phyloP scores from a whole-genome alignment of 2,329 filamentous ascomycete genomes.

The Penicillium psychrosexuale region DNA sequence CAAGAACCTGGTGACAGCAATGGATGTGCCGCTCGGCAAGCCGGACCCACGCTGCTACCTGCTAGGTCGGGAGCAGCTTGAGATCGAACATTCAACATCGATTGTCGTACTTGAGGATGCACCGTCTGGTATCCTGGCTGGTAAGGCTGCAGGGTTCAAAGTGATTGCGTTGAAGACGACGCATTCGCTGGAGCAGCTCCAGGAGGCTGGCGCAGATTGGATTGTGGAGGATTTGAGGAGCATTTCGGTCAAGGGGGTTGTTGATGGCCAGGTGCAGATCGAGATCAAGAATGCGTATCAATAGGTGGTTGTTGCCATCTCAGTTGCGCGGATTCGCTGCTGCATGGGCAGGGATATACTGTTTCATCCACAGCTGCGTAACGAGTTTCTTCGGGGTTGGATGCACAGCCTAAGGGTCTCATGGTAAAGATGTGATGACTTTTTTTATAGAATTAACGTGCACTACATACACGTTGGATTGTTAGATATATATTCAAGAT shows the following conservation, averaged over 20 bases:
- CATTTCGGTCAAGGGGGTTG: constrained; percentile 59
- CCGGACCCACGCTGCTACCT: constrained; percentile 73
- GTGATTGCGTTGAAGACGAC: constrained; percentile 84
- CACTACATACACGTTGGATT: not conserved
- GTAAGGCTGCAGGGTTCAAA: constrained; percentile 80
- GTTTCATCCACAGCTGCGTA: not conserved
- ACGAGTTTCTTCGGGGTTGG: not conserved
- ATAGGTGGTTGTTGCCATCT: constrained; percentile 17
- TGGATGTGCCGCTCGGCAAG: constrained; percentile 72
- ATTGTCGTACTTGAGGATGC: constrained; percentile 85
- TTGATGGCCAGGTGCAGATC: constrained; percentile 60
- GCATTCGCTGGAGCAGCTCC: constrained; percentile 69
- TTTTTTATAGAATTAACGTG: not conserved
- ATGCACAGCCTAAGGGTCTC: not conserved
- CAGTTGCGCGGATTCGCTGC: not conserved
- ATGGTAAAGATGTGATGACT: not conserved
- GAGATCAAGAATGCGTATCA: constrained; percentile 62
- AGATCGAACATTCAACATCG: constrained; percentile 46
- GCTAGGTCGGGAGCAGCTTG: constrained; percentile 63
- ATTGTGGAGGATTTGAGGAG: constrained; percentile 76
- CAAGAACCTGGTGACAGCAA: constrained; percentile 67
- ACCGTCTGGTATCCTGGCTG: constrained; percentile 77
- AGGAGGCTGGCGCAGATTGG: constrained; percentile 79
- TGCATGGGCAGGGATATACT: not conserved
- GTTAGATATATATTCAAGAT: not conserved